Evolutionary conservation across 2,329 filamentous ascomycete genomes (phyloP).

Genomic region (Coleophoma cylindrospora): DNA sequence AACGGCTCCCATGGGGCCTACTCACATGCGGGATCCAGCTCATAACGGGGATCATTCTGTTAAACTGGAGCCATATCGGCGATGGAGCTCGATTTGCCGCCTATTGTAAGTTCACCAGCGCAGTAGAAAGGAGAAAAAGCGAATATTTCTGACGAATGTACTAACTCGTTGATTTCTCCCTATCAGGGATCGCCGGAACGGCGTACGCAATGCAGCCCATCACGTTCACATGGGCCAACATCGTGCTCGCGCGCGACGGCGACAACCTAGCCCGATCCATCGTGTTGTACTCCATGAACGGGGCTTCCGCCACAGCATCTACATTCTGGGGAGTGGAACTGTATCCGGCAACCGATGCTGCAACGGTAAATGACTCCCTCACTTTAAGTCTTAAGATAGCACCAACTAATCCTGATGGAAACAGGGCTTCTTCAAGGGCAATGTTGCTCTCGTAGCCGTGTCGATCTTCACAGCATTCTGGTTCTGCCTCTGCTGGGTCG

Average conservation of each 20-base stretch:
- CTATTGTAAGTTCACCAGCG: slow-evolving; percentile 41
- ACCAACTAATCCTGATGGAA: neutral
- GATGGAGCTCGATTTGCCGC: slow-evolving; percentile 58
- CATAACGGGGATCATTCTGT: slow-evolving; percentile 53
- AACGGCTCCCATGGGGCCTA: slow-evolving; percentile 59
- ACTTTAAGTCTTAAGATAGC: neutral
- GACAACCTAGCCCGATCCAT: slow-evolving; percentile 36
- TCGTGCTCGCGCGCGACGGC: slow-evolving; percentile 29
- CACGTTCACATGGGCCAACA: slow-evolving; percentile 49
- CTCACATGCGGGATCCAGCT: slow-evolving; percentile 49
- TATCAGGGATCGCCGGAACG: slow-evolving; percentile 47
- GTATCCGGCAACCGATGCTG: slow-evolving; percentile 35
- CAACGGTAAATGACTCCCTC: slow-evolving; percentile 7
- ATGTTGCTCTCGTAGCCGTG: neutral
- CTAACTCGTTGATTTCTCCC: too few species aligned
- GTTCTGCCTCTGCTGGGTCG: neutral
- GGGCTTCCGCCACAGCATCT: slow-evolving; percentile 32
- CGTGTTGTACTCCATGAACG: slow-evolving; percentile 35
- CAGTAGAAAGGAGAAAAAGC: neutral
- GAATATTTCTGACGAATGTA: neutral
- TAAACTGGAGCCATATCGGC: slow-evolving; percentile 34
- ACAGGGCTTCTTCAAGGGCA: neutral
- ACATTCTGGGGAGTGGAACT: slow-evolving; percentile 40
- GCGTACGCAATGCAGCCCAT: slow-evolving; percentile 67
- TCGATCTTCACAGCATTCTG: neutral